Conservation (phyloP, 495 filamentous ascomycete species). For the Aspergillus hancockii region DNA sequence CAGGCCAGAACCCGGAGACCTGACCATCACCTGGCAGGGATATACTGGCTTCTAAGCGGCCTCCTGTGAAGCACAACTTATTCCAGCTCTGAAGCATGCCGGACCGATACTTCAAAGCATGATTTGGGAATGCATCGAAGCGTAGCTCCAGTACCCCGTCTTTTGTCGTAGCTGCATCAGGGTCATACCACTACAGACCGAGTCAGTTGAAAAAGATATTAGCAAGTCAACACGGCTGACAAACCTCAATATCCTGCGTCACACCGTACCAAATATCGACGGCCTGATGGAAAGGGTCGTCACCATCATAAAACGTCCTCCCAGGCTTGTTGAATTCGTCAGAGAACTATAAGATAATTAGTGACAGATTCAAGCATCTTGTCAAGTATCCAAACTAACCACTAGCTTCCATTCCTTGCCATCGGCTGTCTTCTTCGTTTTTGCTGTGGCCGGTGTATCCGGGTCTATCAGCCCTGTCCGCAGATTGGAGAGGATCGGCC, state of each 20-base stretch:
- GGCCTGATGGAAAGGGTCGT: constrained; percentile 71
- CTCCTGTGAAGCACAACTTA: constrained; percentile 75
- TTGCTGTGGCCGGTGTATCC: constrained; percentile 63
- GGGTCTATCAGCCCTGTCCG: constrained; percentile 67
- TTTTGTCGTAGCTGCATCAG: constrained; percentile 69
- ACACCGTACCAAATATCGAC: constrained; percentile 82
- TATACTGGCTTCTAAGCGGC: constrained; percentile 73
- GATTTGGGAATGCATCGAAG: constrained; percentile 68
- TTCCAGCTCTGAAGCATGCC: constrained; percentile 88
- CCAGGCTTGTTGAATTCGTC: constrained; percentile 76
- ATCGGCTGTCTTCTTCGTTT: constrained; percentile 55
- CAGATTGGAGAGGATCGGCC: constrained; percentile 60
- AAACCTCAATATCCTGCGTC: constrained; percentile 70
- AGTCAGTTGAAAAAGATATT: neutral
- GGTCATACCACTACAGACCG: constrained; percentile 69
- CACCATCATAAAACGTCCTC: constrained; percentile 71
- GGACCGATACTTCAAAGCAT: constrained; percentile 69
- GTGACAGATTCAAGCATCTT: neutral
- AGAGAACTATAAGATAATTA: constrained; percentile 59
- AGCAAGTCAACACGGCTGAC: neutral
- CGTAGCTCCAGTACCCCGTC: constrained; percentile 67
- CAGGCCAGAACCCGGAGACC: constrained; percentile 74
- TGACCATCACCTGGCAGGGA: constrained; percentile 73
- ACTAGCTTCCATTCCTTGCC: constrained; percentile 67
- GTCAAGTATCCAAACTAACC: constrained; percentile 37